These are phyloP conservation scores for Pythium dissotocum DNA, from an alignment of 352 stramenopile species.

Conservation along the genomic window DNA sequence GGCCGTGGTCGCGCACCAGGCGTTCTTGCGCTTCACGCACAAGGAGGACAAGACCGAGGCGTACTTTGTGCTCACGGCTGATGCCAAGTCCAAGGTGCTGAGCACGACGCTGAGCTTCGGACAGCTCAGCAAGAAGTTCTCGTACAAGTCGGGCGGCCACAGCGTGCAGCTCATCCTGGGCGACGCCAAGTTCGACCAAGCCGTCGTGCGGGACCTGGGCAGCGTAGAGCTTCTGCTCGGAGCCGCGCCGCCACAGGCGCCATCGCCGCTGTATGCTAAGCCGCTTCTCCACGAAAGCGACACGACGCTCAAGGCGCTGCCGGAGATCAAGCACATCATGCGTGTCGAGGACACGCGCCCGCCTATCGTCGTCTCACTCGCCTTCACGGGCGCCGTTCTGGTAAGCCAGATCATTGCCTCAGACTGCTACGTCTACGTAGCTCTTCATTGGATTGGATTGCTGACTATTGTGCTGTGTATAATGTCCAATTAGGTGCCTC, in stretches of 20 bases:
- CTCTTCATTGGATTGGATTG: not conserved
- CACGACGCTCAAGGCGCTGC: slow-evolving; percentile 81
- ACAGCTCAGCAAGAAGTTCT: slow-evolving; percentile 76
- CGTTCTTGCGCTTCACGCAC: slow-evolving; percentile 78
- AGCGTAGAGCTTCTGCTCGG: slow-evolving; percentile 67
- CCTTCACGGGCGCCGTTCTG: slow-evolving; percentile 67
- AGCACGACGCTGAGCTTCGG: slow-evolving; percentile 54
- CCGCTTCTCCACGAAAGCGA: slow-evolving; percentile 86
- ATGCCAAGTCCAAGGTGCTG: slow-evolving; percentile 39
- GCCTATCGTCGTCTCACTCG: slow-evolving; percentile 62
- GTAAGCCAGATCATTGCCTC: slow-evolving; percentile 16
- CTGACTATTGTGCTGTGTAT: not conserved
- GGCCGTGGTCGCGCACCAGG: slow-evolving; percentile 67
- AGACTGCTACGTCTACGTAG: too few species aligned
- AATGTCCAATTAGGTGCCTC: slow-evolving; percentile 30
- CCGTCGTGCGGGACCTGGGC: slow-evolving; percentile 74
- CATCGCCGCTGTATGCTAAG: slow-evolving; percentile 87
- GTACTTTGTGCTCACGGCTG: slow-evolving; percentile 71
- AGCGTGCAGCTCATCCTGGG: slow-evolving; percentile 74
- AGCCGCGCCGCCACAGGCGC: slow-evolving; percentile 50
- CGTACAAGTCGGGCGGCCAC: slow-evolving; percentile 74
- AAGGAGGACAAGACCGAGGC: slow-evolving; percentile 50
- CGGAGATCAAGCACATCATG: slow-evolving; percentile 89
- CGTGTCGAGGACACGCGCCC: slow-evolving; percentile 69
- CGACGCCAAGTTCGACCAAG: slow-evolving; percentile 69